Conservation (phyloP, 805 yeast species). For the Saccharomycopsis olivae region DNA sequence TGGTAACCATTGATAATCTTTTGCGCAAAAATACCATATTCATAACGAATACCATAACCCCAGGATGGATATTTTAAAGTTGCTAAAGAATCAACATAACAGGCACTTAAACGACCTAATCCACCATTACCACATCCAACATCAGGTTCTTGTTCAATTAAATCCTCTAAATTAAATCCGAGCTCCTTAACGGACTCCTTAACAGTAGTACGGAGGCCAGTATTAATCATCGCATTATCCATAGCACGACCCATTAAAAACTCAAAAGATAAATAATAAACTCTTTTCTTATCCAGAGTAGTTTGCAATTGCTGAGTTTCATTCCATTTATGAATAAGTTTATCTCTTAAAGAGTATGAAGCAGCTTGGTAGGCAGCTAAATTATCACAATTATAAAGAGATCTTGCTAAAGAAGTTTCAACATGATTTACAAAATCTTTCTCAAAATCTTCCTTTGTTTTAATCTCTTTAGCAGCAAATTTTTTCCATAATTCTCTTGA, state of each 20-base stretch:
- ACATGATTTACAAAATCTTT: conserved; percentile 69
- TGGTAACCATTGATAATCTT: conserved; percentile 86
- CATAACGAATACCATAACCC: conserved; percentile 93
- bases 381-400: conserved; percentile 83
- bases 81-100: conserved; percentile 82
- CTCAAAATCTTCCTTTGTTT: conserved; percentile 49
- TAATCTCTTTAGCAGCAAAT: conserved; percentile 37
- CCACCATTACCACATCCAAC: conserved; percentile 97
- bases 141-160: conserved; percentile 79
- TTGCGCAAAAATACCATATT: conserved; percentile 89
- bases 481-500: conserved; percentile 73
- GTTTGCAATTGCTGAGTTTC: conserved; percentile 88
- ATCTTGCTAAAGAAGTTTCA: conserved; percentile 85
- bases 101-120: conserved; percentile 87
- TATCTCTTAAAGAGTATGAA: conserved; percentile 68
- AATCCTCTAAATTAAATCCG: conserved; percentile 83
- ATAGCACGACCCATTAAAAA: conserved; percentile 91
- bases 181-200: conserved; percentile 49
- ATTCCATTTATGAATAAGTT: conserved; percentile 79
- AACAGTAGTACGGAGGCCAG: conserved; percentile 54
- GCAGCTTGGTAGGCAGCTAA: conserved; percentile 91
- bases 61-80: conserved; percentile 86
- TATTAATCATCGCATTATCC: conserved; percentile 86
- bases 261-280: conserved; percentile 79
- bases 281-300: conserved; percentile 69